Base-by-base conservation (phyloP, 352 stramenopile species). In the Thraustochytrium striatum region DNA sequence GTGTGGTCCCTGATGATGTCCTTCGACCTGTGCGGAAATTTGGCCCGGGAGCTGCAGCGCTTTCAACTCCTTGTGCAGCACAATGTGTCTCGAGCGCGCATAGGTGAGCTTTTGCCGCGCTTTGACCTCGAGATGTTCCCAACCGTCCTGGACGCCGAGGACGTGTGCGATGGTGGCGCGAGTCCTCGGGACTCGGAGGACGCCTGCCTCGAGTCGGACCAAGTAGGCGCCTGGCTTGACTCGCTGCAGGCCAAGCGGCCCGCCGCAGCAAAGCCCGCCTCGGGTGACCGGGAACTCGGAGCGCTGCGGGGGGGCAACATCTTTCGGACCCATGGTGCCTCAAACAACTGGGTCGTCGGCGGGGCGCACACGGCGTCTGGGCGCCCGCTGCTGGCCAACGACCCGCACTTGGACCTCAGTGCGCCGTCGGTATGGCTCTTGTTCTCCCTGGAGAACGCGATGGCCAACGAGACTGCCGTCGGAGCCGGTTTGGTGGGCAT, bases 271-370 rank as follows among this genome's bases (percentile, higher is more conserved):
- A 19, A 44, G 7, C 50, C 47, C 19, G 47, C 39, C n/a, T 7
- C 47, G 5, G 11, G 5, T 9, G 25, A 9, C 1, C 28, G n/a
- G 3, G 36, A 16, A 1, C 3, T 69, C 1, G 58, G 69, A 21
- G 39, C 38, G 2, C 39, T 79, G 21, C 47, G 47, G 13, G 9
- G 9, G 19, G 30, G 36, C n/a, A 58, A 78, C 19, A 30, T 69
- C 0, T 32, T 69, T 5, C 44, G 61, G 9, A 69, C 55, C 25
- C 28, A 28, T 8, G 73, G 73, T 30, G 78, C 79, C 32, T 72
- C 44, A 0, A 83, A 83, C 59, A 82, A 82, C 55, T 83, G 79
- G 79, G 79, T 83, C 3, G 55, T 83, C 3, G 38, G 57, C 33
- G 72, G 57, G 0, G 43, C 38, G 25, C 2, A 44, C 16, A 83